A percentile compares a stretch with the other conserved stretches of the same genome.
Evolutionary conservation across 371 early-diverging fungal genomes (phyloP).

Genomic region (Saksenaea vasiformis): DNA sequence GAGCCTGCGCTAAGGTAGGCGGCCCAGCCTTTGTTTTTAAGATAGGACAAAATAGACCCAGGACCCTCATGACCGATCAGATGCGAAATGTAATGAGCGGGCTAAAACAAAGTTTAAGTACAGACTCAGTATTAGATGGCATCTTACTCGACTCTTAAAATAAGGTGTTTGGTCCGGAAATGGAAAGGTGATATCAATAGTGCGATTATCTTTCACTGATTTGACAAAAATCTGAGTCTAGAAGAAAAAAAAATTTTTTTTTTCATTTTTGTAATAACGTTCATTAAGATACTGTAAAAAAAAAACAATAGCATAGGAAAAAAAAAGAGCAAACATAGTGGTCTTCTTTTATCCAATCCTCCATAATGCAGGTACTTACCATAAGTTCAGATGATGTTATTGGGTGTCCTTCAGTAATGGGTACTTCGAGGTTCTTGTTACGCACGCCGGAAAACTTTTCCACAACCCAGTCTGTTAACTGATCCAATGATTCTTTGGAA

Average conservation of each 20-base stretch:
- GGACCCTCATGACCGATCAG: slow-evolving; percentile 82
- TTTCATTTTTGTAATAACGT: not conserved
- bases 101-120: slow-evolving; percentile 35
- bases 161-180: slow-evolving; percentile 73
- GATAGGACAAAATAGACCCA: slow-evolving; percentile 81
- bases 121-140: not conserved
- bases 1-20: slow-evolving; percentile 69
- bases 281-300: slow-evolving; percentile 3
- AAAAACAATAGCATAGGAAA: too few species aligned
- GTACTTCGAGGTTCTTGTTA: slow-evolving; percentile 70
- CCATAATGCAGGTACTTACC: slow-evolving; percentile 28
- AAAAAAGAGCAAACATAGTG: not conserved
- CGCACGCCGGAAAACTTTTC: slow-evolving; percentile 71
- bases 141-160: slow-evolving; percentile 55
- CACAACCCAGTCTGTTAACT: slow-evolving; percentile 76
- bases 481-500: slow-evolving; percentile 75
- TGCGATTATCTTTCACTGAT: slow-evolving; percentile 78
- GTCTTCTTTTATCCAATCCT: not conserved
- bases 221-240: slow-evolving; percentile 71
- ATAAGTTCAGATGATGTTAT: slow-evolving; percentile 67
- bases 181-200: slow-evolving; percentile 79
- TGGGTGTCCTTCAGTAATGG: slow-evolving; percentile 70
- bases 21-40: slow-evolving; percentile 91
- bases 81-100: slow-evolving; percentile 69
- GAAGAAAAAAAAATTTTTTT: slow-evolving; percentile 6